Conservation (phyloP, 2,329 filamentous ascomycete species). For the Ilyonectria sp. region DNA sequence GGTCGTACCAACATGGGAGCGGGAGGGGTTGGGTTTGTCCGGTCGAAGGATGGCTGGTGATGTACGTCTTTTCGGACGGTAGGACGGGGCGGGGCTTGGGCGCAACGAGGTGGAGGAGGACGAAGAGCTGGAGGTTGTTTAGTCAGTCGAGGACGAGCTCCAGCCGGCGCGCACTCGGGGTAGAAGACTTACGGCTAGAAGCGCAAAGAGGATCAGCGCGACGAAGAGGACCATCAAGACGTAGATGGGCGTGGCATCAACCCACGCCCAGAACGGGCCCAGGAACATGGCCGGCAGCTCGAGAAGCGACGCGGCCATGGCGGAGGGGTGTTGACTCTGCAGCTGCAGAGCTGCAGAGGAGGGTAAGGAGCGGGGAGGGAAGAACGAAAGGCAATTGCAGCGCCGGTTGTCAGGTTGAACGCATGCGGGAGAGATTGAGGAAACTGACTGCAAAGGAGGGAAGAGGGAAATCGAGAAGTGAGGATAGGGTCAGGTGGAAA, state of each 20-base stretch:
- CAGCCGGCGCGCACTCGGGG: background rate
- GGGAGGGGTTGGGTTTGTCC: slow-evolving; percentile 56
- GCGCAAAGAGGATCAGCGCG: slow-evolving; percentile 51
- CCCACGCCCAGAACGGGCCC: slow-evolving; percentile 53
- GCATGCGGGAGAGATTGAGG: slow-evolving; percentile 17
- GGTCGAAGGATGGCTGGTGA: slow-evolving; percentile 77
- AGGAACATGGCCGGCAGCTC: slow-evolving; percentile 54
- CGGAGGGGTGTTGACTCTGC: slow-evolving; percentile 23
- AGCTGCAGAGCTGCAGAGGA: slow-evolving; percentile 30
- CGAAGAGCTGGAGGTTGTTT: slow-evolving; percentile 64
- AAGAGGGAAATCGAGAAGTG: background rate
- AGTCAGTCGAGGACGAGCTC: slow-evolving; percentile 25
- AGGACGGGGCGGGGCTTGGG: slow-evolving; percentile 83
- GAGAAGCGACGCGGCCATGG: slow-evolving; percentile 41
- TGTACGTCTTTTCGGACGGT: slow-evolving; percentile 87
- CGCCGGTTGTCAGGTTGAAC: slow-evolving; percentile 4
- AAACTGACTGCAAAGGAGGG: background rate
- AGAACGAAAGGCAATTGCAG: slow-evolving; percentile 8
- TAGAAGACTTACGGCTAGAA: slow-evolving; percentile 56
- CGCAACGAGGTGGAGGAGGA: slow-evolving; percentile 81
- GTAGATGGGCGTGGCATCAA: slow-evolving; percentile 57
- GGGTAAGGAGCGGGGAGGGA: slow-evolving; percentile 4
- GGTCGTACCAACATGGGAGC: slow-evolving; percentile 91
- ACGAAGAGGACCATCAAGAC: slow-evolving; percentile 56
- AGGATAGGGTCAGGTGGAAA: background rate